Percentiles rank a stretch among this genome's conserved stretches.
phyloP scores from a whole-genome alignment of 345 rosid genomes.

The Salix purpurea region DNA sequence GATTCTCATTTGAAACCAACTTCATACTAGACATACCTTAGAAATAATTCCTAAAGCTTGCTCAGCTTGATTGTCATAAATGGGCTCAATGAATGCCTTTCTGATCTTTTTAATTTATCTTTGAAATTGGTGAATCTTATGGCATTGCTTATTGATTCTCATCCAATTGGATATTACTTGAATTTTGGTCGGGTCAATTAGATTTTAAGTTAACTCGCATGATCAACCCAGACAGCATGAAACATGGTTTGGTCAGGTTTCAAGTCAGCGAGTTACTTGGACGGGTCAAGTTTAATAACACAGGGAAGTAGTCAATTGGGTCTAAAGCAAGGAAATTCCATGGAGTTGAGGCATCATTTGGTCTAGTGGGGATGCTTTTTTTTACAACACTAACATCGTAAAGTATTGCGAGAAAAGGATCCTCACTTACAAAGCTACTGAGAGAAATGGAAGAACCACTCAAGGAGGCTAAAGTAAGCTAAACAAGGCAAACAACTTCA shows the following conservation, averaged over 20 bases:
- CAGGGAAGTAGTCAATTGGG: no score
- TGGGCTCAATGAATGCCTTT: no score
- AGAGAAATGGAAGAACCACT: conserved; percentile 46
- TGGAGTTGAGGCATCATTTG: conserved; percentile 58
- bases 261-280: no score
- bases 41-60: background rate
- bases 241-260: no score
- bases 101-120: no score
- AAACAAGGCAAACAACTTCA: background rate
- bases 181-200: no score
- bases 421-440: conserved; percentile 50
- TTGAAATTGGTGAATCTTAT: background rate
- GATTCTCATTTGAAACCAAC: background rate
- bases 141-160: no score
- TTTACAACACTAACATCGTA: conserved; percentile 52
- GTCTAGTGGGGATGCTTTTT: conserved; percentile 45
- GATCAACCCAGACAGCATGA: no score
- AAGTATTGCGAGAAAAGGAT: conserved; percentile 58
- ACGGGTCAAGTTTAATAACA: no score
- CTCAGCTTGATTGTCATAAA: background rate
- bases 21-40: no score
- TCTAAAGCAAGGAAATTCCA: conserved; percentile 38
- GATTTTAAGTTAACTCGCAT: no score
- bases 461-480: conserved; percentile 38
- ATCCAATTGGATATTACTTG: background rate